Evolutionary conservation across 1,284 basidiomycete genomes (phyloP), one percentile per base, ranked within the genome.

Genomic region (Chalciporus sp.): DNA sequence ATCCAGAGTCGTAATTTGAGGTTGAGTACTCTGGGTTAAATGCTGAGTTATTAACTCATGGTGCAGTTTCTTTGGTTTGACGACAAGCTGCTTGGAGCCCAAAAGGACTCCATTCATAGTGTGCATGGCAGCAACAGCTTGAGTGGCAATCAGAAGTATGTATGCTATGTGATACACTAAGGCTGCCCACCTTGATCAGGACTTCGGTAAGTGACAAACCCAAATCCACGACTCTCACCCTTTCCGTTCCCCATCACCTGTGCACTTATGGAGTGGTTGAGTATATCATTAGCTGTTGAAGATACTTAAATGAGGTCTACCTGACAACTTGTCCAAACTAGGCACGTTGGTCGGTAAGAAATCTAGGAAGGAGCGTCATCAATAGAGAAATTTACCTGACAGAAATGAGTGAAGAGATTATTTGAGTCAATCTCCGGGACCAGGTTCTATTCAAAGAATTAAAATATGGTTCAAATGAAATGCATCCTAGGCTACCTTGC

Each of bases 211-310:
- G 90, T 93, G 53, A 98, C 95, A 66, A 98, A 98, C n/a, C 95
- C 95, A 67, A 96, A 98, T 6, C 94, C 94, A 53, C 92, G 87
- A 69, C 90, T 92, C 51, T 90, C 85, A 19, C 91, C 90, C 47
- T 66, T 76, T 61, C 94, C 89, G 65, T 94, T 94, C 23, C 92
- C 85, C 95, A 97, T 97, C 47, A 98, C 92, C 54, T 93, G 85
- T 26, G 94, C 94, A 68, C 94, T 94, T 55, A 52, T 5, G 68
- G 27, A 26, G 33, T 29, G 51, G 33, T 67, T 49, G 47, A 31
- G n/a, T 48, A 31, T 23, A 52, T 42, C 35, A 6, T 8, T 29
- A n/a, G 33, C 16, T 12, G 12, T 19, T 11, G 16, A 52, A 2
- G 27, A 47, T 19, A 16, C 12, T 49, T 23, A 44, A 27, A 31